Percentiles rank a stretch among this genome's conserved stretches.
Evolutionary conservation across 1,284 basidiomycete genomes (phyloP).

Genomic region (Heliocybe sulcata): DNA sequence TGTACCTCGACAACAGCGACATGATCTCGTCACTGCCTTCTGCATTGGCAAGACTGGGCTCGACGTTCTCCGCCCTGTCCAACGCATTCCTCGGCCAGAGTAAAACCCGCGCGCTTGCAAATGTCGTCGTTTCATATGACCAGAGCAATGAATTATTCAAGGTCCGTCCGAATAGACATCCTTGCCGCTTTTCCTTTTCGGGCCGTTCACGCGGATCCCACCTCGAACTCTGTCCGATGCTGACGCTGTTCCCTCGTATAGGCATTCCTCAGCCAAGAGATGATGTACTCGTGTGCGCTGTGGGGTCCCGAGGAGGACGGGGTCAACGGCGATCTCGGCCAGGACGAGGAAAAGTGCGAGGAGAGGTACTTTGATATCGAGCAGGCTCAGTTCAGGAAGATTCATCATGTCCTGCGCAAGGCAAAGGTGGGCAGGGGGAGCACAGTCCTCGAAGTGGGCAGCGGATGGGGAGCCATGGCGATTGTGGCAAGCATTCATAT

Average conservation of each 20-base stretch:
- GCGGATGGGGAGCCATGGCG: constrained; percentile 86
- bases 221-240: too few species aligned
- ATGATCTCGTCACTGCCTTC: constrained; percentile 63
- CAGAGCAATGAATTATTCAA: constrained; percentile 80
- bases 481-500: constrained; percentile 61
- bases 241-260: constrained; percentile 17
- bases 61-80: constrained; percentile 63
- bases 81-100: constrained; percentile 82
- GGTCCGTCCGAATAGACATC: constrained; percentile 36
- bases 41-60: constrained; percentile 55
- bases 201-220: too few species aligned
- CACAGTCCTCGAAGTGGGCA: constrained; percentile 86
- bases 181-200: too few species aligned
- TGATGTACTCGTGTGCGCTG: constrained; percentile 90
- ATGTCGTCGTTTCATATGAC: constrained; percentile 87
- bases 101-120: constrained; percentile 68
- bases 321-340: constrained; percentile 29
- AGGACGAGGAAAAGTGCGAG: constrained; percentile 27
- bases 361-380: constrained; percentile 55
- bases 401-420: constrained; percentile 69
- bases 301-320: constrained; percentile 72
- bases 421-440: constrained; percentile 74
- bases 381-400: constrained; percentile 75
- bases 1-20: constrained; percentile 80
- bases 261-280: constrained; percentile 81